A percentile compares a stretch with the other conserved stretches of the same genome.
Evolutionary conservation across 352 stramenopile species (phyloP).

Genomic region (Globisporangium alternatum): DNA sequence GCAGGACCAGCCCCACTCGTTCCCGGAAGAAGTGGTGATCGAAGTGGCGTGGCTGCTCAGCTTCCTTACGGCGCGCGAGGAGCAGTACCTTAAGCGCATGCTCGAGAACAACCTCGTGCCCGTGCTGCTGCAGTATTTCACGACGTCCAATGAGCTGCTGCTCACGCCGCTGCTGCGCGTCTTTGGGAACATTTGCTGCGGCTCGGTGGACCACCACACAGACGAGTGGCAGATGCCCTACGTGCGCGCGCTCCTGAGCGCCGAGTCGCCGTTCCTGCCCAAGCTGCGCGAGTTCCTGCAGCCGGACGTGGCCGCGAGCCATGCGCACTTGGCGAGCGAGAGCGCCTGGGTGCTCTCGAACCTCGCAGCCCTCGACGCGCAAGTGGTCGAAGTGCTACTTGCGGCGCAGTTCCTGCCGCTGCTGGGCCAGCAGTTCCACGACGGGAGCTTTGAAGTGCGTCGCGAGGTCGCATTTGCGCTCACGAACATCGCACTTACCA

Average conservation of each 20-base stretch:
- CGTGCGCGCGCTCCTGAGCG: constrained; percentile 37
- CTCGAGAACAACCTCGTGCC: constrained; percentile 55
- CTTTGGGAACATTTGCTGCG: constrained; percentile 79
- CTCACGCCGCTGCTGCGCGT: constrained; percentile 75
- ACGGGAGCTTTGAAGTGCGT: constrained; percentile 62
- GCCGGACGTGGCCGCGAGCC: constrained; percentile 24
- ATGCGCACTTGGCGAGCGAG: constrained; percentile 52
- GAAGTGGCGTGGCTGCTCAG: constrained; percentile 85
- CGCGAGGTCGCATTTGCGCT: constrained; percentile 74
- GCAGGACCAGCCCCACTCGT: constrained; percentile 26
- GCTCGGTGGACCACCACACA: constrained; percentile 62
- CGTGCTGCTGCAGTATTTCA: constrained; percentile 58
- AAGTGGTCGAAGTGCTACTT: constrained; percentile 55
- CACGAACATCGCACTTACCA: constrained; percentile 72
- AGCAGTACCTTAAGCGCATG: constrained; percentile 62
- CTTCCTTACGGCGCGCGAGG: constrained; percentile 82
- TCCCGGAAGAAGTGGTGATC: constrained; percentile 54
- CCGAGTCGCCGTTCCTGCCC: constrained; percentile 50
- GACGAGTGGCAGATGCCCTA: constrained; percentile 72
- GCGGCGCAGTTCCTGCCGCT: constrained; percentile 50
- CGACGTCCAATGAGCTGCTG: constrained; percentile 53
- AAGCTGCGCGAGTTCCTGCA: constrained; percentile 63
- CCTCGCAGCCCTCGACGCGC: constrained; percentile 49
- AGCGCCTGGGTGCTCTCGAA: constrained; percentile 80
- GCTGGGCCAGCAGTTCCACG: constrained; percentile 55